Evolutionary conservation across 768 basidiomycete genomes (phyloP), one percentile per base, ranked within the genome.

Genomic region (Phlegmacium glaucopus): DNA sequence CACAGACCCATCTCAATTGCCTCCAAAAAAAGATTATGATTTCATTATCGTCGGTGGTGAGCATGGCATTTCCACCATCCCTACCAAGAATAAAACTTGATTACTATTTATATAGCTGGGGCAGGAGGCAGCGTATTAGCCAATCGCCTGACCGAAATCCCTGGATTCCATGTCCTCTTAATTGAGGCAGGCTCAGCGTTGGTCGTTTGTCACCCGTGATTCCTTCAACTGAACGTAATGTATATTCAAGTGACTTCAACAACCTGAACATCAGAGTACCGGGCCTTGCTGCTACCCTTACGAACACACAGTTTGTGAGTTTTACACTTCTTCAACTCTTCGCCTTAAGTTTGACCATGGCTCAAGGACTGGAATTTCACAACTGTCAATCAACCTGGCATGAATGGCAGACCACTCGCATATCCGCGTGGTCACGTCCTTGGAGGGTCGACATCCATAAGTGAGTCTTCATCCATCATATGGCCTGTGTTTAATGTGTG

Each of bases 351-450:
- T 44, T 58, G 13, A 42, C 42, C 25, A 32, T 44, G 12, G 55
- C 59, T 35, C 37, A 41, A 58, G 44, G 63, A 64, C 45, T 68
- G 65, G 65, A 67, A 66, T 39, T 67, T 49, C 48, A 67, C 64
- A 1, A 66, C 64, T 7, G 50, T 46, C 1, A 45, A 58, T 26
- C 64, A 67, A 44, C 8, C 27, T 9, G 60, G 51, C 1, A 39
- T 65, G 22, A 48, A 50, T 39, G 59, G 58, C n/a, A 52, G 63
- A 5, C 41, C 45, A 16, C 16, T 61, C 1, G 9, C 40, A 0
- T 57, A 58, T 22, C 55, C 61, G 10, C 47, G 60, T 44, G 65
- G 63, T 1, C 60, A 57, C 27, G 50, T 67, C 17, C 55, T 67
- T 3, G 66, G 66, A 13, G 66, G 66, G 2, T 57, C 52, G 34